These are phyloP conservation scores for Spergularia azorica DNA, from an alignment of 179 eudicot species.

Conservation along the genomic window DNA sequence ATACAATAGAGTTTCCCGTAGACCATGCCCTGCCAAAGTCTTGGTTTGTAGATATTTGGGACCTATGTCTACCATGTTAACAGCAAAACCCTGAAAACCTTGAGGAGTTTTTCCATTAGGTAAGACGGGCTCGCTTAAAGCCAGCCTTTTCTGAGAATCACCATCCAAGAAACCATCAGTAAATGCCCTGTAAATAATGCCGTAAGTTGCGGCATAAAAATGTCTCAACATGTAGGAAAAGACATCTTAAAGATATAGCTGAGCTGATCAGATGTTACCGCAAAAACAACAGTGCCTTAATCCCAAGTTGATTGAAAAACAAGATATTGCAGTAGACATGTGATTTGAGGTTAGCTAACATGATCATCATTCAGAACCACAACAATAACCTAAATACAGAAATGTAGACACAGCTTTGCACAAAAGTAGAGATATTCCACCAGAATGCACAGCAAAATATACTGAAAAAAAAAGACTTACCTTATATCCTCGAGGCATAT, in stretches of 20 bases:
- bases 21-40: constrained; percentile 45
- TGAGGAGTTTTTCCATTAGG: constrained; percentile 44
- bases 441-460: neutral
- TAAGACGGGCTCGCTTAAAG: constrained; percentile 41
- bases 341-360: no score
- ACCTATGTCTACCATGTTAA: constrained; percentile 50
- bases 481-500: constrained; percentile 65
- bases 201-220: neutral
- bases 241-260: neutral
- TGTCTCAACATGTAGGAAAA: neutral
- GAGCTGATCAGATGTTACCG: neutral
- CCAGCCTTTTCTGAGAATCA: constrained; percentile 47
- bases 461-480: constrained; percentile 30
- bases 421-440: neutral
- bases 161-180: constrained; percentile 18
- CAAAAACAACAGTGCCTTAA: no score
- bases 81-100: constrained; percentile 68
- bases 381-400: neutral
- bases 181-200: constrained; percentile 39
- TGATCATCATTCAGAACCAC: no score
- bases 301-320: no score
- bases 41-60: constrained; percentile 28
- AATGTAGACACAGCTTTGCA: neutral
- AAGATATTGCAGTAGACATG: no score
- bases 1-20: constrained; percentile 66